Evolutionary conservation across 1,284 basidiomycete genomes (phyloP).

Genomic region (Singerocomus inundabilis): DNA sequence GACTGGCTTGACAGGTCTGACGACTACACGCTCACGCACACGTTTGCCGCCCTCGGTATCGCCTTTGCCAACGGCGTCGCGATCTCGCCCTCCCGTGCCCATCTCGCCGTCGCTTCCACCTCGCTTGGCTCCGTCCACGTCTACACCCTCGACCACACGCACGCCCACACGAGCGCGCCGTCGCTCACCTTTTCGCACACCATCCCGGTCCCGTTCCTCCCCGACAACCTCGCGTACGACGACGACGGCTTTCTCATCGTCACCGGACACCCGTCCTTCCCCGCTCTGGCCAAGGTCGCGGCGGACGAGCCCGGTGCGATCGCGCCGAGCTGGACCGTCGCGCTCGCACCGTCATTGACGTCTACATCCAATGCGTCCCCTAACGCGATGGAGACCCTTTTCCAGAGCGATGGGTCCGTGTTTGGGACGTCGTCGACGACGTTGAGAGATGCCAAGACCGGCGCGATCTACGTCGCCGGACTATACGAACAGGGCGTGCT

Average conservation of each 20-base stretch:
- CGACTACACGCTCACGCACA: constrained; percentile 30
- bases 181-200: constrained; percentile 25
- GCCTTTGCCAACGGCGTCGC: constrained; percentile 70
- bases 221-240: constrained; percentile 60
- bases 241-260: constrained; percentile 50
- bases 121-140: constrained; percentile 46
- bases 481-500: constrained; percentile 57
- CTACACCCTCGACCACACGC: constrained; percentile 44
- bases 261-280: constrained; percentile 61
- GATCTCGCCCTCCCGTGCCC: constrained; percentile 46
- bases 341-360: constrained; percentile 39
- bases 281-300: constrained; percentile 45
- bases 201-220: constrained; percentile 55
- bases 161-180: constrained; percentile 30
- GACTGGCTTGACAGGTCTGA: too few relatives aligned
- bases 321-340: constrained; percentile 56
- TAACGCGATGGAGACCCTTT: constrained; percentile 52
- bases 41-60: constrained; percentile 45
- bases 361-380: constrained; percentile 1
- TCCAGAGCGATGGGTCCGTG: constrained; percentile 60
- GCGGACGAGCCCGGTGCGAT: constrained; percentile 37
- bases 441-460: constrained; percentile 46
- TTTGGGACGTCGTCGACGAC: constrained; percentile 52
- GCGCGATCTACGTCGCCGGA: constrained; percentile 51
- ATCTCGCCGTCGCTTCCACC: constrained; percentile 58